These are phyloP conservation scores for Pythium volutum DNA, from an alignment of 352 stramenopile genomes.

Conservation along the genomic window DNA sequence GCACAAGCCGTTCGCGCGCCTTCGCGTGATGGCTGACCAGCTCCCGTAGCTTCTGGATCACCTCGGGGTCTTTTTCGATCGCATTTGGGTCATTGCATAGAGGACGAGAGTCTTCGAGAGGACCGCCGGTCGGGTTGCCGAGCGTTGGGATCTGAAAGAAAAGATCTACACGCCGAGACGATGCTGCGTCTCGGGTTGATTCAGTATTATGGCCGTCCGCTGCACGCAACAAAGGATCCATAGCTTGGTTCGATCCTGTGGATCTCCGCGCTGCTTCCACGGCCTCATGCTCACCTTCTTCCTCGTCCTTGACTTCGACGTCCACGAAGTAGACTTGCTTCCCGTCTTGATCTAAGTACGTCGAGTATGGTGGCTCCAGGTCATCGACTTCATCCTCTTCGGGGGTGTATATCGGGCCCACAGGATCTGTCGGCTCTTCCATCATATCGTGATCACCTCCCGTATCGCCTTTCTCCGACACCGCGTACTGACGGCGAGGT, in stretches of 20 bases:
- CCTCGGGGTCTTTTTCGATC: constrained; percentile 37
- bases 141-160: constrained; percentile 15
- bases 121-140: neutral
- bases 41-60: constrained; percentile 46
- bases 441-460: neutral
- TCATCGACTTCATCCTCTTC: neutral
- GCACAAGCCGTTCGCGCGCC: constrained; percentile 24
- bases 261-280: neutral
- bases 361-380: constrained; percentile 5
- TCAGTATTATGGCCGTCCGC: neutral
- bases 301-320: constrained; percentile 23
- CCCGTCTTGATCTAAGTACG: constrained; percentile 27
- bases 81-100: neutral
- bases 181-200: neutral
- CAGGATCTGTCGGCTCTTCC: neutral
- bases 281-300: neutral
- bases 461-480: neutral
- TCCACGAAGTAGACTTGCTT: constrained; percentile 30
- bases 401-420: neutral
- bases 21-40: constrained; percentile 38
- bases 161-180: neutral
- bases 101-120: neutral
- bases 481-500: neutral
- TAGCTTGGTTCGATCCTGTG: neutral
- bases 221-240: neutral